Conservation (phyloP, 2,329 filamentous ascomycete species). For the Cordyceps farinosa region DNA sequence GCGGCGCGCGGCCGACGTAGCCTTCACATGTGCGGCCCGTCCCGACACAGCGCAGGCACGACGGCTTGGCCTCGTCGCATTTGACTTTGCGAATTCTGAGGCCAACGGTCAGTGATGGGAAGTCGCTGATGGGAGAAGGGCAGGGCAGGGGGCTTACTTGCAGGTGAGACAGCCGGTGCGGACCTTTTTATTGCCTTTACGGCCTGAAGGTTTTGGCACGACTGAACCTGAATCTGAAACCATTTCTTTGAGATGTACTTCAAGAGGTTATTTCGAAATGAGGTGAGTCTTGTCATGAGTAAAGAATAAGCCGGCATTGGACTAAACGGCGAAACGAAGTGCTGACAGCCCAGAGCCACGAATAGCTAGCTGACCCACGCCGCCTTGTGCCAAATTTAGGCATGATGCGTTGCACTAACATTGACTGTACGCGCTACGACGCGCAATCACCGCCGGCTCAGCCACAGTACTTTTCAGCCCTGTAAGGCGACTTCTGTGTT, state of each 20-base stretch:
- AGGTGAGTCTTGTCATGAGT: neutral
- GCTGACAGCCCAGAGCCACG: conserved; percentile 18
- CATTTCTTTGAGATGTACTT: neutral
- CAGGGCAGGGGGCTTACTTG: conserved; percentile 44
- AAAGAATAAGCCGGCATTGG: neutral
- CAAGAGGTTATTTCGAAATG: neutral
- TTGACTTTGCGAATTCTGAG: conserved; percentile 52
- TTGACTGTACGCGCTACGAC: too few species aligned
- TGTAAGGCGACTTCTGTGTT: too few species aligned
- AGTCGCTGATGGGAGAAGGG: neutral
- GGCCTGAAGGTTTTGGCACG: conserved; percentile 25
- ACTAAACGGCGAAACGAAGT: neutral
- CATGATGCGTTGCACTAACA: too few species aligned
- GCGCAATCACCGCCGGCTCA: too few species aligned
- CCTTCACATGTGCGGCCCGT: conserved; percentile 57
- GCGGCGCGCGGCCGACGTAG: conserved; percentile 34
- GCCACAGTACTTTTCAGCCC: too few species aligned
- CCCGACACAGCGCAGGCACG: conserved; percentile 50
- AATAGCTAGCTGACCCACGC: neutral
- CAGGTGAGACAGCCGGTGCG: conserved; percentile 52
- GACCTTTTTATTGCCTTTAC: conserved; percentile 44
- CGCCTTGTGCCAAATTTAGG: neutral
- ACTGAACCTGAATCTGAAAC: neutral
- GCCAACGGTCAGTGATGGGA: neutral
- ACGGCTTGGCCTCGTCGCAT: conserved; percentile 53